These are phyloP conservation scores for Sordariomycetes sp. DNA, from an alignment of 2,329 filamentous ascomycete genomes.

Conservation along the genomic window DNA sequence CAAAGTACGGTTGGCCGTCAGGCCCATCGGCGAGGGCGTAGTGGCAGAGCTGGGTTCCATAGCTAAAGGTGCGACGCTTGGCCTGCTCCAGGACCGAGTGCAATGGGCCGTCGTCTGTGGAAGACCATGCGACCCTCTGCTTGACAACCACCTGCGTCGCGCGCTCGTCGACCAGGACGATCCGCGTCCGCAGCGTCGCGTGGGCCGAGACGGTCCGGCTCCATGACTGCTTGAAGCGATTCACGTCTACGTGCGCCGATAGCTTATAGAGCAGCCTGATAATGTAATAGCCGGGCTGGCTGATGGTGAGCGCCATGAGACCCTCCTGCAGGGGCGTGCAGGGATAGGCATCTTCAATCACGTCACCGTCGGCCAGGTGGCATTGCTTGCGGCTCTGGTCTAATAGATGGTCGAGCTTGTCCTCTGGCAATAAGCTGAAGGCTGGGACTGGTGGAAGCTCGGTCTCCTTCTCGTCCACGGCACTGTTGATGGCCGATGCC, in stretches of 20 bases:
- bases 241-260: slow-evolving; percentile 7
- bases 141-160: too few relatives aligned
- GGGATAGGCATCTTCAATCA: slow-evolving; percentile 21
- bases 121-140: too few relatives aligned
- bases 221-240: slow-evolving; percentile 7
- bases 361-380: not conserved
- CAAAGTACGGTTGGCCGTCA: slow-evolving; percentile 8
- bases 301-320: slow-evolving; percentile 35
- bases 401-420: not conserved
- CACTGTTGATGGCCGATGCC: too few relatives aligned
- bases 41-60: not conserved
- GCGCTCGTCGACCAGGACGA: too few relatives aligned
- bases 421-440: not conserved
- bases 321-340: slow-evolving; percentile 33
- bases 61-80: too few relatives aligned
- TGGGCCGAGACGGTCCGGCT: slow-evolving; percentile 2
- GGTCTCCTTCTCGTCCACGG: too few relatives aligned
- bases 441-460: not conserved
- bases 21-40: not conserved
- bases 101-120: too few relatives aligned
- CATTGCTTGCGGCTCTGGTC: not conserved
- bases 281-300: slow-evolving; percentile 21
- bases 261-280: slow-evolving; percentile 12
- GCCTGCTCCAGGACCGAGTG: too few relatives aligned
- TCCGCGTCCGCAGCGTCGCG: too few relatives aligned